These are phyloP conservation scores for Microbotryum silenes-acaulis DNA, from an alignment of 1,284 basidiomycete genomes.

Conservation along the genomic window DNA sequence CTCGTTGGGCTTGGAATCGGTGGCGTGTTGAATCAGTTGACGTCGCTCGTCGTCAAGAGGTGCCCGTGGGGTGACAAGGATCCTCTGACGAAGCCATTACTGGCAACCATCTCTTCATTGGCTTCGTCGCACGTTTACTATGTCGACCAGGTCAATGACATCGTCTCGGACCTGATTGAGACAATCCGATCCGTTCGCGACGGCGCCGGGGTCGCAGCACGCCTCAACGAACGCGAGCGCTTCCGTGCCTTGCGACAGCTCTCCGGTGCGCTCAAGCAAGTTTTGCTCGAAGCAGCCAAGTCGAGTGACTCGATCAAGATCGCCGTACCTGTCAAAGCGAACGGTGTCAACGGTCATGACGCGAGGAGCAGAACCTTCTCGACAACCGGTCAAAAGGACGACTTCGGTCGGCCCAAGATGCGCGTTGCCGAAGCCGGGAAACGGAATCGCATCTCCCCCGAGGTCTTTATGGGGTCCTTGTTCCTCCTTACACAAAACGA, in stretches of 20 bases:
- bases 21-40: conserved; percentile 15
- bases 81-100: conserved; percentile 58
- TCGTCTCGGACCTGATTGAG: conserved; percentile 73
- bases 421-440: conserved; percentile 38
- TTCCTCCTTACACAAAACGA: conserved; percentile 70
- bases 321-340: conserved; percentile 16
- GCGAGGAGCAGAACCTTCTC: not conserved
- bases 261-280: conserved; percentile 60
- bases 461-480: conserved; percentile 81
- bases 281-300: conserved; percentile 55
- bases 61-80: conserved; percentile 65
- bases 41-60: conserved; percentile 39
- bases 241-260: conserved; percentile 66
- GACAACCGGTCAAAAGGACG: not conserved
- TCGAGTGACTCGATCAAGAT: conserved; percentile 42
- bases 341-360: conserved; percentile 37
- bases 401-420: conserved; percentile 3
- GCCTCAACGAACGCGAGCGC: conserved; percentile 47
- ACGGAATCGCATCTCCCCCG: conserved; percentile 65
- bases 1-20: conserved; percentile 14
- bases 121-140: conserved; percentile 82
- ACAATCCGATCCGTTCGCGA: conserved; percentile 55
- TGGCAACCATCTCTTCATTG: conserved; percentile 73
- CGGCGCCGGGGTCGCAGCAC: conserved; percentile 45
- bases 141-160: conserved; percentile 90